These are phyloP conservation scores for Diutina scorzettiae DNA, from an alignment of 1,139 yeast genomes.

Conservation along the genomic window DNA sequence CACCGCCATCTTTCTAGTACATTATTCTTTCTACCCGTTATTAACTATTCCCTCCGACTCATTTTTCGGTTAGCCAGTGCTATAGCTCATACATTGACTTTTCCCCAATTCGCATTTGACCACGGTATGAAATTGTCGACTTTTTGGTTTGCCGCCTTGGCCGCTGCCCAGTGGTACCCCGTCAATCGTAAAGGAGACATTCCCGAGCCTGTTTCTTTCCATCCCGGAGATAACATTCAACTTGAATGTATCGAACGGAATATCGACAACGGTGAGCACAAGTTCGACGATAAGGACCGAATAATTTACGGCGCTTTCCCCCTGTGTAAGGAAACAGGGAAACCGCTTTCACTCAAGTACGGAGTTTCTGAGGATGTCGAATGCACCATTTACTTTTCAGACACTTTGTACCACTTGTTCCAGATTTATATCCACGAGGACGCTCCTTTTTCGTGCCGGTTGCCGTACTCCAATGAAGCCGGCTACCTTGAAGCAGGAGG, in stretches of 20 bases:
- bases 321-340: constrained; percentile 50
- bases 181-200: constrained; percentile 25
- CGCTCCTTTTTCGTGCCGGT: constrained; percentile 60
- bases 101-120: too few species aligned
- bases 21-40: too few species aligned
- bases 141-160: background rate
- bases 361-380: constrained; percentile 41
- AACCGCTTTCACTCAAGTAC: constrained; percentile 42
- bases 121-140: too few species aligned
- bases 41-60: too few species aligned
- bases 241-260: constrained; percentile 56
- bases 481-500: constrained; percentile 35
- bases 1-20: too few species aligned
- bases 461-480: constrained; percentile 37
- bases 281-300: constrained; percentile 46
- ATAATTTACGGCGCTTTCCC: constrained; percentile 52
- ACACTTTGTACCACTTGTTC: constrained; percentile 58
- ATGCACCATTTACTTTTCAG: constrained; percentile 56
- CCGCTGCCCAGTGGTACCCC: constrained; percentile 23
- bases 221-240: constrained; percentile 31
- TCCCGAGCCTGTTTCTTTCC: constrained; percentile 28
- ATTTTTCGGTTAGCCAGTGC: too few species aligned
- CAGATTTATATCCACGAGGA: constrained; percentile 71
- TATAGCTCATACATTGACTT: too few species aligned
- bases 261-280: constrained; percentile 68